Evolutionary conservation across 2,329 filamentous ascomycete genomes (phyloP), one percentile per base, ranked within the genome.

Genomic region (Scleromitrula shiraiana): DNA sequence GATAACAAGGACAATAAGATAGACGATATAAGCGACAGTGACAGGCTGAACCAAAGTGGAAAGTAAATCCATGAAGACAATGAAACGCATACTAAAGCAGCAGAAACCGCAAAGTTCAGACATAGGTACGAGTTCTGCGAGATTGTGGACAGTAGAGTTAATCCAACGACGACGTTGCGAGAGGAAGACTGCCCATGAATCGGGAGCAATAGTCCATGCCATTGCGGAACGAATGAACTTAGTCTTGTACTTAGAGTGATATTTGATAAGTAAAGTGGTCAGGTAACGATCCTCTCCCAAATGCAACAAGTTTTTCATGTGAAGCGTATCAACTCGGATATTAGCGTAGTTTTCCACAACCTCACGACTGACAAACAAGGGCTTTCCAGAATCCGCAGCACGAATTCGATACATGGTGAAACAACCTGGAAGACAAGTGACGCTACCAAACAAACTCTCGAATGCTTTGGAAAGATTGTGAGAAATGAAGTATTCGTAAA

Each of bases 111-210:
- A 98, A 42, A 98, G 85, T 66, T 97, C 87, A 53, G 85, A 81
- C 67, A 98, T 75, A 5, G 91, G 90, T 54, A 97, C 91, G 53
- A 98, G 83, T 67, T 98, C 93, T 54, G 94, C 86, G 53, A 98
- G 75, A 67, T 98, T 98, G 76, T 98, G 93, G 43, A 98, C 88
- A 0, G 93, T 98, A 49, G 90, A 96, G 75, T 98, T 98, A 70
- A 98, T 98, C 93, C 93, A 98, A 65, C 93, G 87, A 74, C 93
- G 91, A 75, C 93, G 88, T 70, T 98, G 93, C 22, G 93, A 98
- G 67, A 97, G 75, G 77, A 98, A 97, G 51, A 98, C 88, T 35
- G 75, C 71, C 86, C 89, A 97, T 54, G 84, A 88, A 66, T 98
- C 93, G 6, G 93, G 93, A 7, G 93, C 93, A 60, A 97, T 90